Percentiles rank a stretch among this genome's conserved stretches.
These are phyloP conservation scores for Fusarium fujikuroi DNA, from an alignment of 2,329 filamentous ascomycete species.

Conservation along the genomic window DNA sequence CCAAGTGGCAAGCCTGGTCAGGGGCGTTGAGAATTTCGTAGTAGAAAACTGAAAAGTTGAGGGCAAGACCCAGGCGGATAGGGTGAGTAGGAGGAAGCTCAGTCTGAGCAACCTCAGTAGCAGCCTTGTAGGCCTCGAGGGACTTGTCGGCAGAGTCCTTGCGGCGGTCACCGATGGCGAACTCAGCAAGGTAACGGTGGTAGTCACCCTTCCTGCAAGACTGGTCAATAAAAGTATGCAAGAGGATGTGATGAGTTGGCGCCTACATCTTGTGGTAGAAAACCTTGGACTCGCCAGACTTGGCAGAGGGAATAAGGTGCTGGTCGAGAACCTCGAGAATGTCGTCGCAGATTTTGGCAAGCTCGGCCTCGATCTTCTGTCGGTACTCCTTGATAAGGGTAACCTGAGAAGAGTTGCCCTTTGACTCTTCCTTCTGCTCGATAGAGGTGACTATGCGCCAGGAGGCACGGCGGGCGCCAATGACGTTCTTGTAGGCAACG, in stretches of 20 bases:
- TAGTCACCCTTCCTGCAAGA: slow-evolving; percentile 89
- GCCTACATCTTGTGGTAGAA: slow-evolving; percentile 99
- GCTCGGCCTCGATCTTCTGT: slow-evolving; percentile 96
- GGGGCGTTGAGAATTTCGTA: slow-evolving; percentile 99
- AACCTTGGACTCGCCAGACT: slow-evolving; percentile 98
- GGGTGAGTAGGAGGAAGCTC: slow-evolving; percentile 98
- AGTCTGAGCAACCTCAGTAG: slow-evolving; percentile 97
- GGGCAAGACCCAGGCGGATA: slow-evolving; percentile 94
- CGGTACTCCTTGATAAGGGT: slow-evolving; percentile 95
- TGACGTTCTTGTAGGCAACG: slow-evolving; percentile 99
- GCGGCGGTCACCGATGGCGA: slow-evolving; percentile 91
- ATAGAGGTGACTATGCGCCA: slow-evolving; percentile 99
- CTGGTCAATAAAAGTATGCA: slow-evolving; percentile 62
- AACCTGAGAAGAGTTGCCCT: slow-evolving; percentile 96
- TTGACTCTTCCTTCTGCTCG: slow-evolving; percentile 99
- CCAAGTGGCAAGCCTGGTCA: slow-evolving; percentile 97
- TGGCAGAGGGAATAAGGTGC: slow-evolving; percentile 92
- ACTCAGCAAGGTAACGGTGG: slow-evolving; percentile 95
- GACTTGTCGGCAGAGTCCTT: slow-evolving; percentile 87
- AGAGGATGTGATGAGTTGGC: slow-evolving; percentile 80
- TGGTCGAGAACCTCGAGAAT: slow-evolving; percentile 95
- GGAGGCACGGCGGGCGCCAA: slow-evolving; percentile 96
- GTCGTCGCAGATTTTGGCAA: slow-evolving; percentile 98
- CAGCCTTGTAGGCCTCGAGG: slow-evolving; percentile 98
- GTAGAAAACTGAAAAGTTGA: slow-evolving; percentile 99